Evolutionary conservation across 2,329 filamentous ascomycete genomes (phyloP).

Genomic region (Fusarium nanum): DNA sequence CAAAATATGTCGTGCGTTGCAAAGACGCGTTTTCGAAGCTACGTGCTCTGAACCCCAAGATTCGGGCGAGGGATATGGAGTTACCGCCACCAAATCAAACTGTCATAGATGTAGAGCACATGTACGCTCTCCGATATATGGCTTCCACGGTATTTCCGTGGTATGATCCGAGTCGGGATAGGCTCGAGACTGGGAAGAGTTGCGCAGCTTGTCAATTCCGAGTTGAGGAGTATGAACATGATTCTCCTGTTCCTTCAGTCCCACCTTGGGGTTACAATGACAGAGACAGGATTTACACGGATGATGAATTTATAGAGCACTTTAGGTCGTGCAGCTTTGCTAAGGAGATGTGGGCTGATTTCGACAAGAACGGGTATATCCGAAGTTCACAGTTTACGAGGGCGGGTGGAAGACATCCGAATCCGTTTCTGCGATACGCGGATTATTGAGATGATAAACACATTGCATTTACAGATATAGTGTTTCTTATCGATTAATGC

Average conservation of each 20-base stretch:
- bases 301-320: constrained; percentile 10
- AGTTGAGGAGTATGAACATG: neutral
- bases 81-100: neutral
- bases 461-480: neutral
- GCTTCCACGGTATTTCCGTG: constrained; percentile 6
- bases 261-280: constrained; percentile 24
- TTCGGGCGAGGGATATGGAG: neutral
- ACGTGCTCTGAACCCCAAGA: neutral
- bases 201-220: constrained; percentile 30
- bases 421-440: neutral
- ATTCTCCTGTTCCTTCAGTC: accelerated
- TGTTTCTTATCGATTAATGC: too few species aligned
- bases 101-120: neutral
- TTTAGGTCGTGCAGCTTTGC: constrained; percentile 6
- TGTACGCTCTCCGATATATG: constrained; percentile 18
- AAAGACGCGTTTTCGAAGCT: neutral
- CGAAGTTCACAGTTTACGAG: neutral
- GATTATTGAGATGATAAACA: neutral
- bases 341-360: constrained; percentile 5
- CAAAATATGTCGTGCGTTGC: constrained; percentile 3
- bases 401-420: neutral
- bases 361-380: neutral
- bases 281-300: constrained; percentile 11
- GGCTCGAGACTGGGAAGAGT: constrained; percentile 3
- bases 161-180: neutral